Evolutionary conservation across 1,139 yeast genomes (phyloP), one percentile per base, ranked within the genome.

Genomic region (Blastobotrys capitulatus): DNA sequence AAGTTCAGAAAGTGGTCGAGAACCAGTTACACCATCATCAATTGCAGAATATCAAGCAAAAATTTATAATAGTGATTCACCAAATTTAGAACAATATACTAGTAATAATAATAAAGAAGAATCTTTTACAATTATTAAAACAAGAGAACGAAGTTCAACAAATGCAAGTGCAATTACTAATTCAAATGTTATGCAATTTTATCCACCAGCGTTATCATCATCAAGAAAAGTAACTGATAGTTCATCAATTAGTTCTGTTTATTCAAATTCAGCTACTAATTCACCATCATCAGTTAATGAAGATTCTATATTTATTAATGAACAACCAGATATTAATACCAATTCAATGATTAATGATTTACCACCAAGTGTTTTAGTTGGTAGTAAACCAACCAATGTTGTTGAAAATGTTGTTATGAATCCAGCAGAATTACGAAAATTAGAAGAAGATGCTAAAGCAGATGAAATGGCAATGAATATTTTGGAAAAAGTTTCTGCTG

Each of bases 381-480:
- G 25, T 25, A 18, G 16, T 8, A 13, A 22, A 32, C 29, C 45
- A 34, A 35, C n/a, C n/a, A 13, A 22, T 10, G 10, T n/a, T 16
- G 22, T 12, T 8, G 12, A n/a, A 5, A 31, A 16, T 15, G 18
- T 13, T 6, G 10, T 10, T 19, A 2, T 46, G 44, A 29, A 20
- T 2, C 40, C 44, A 6, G 41, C 31, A 6, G 48, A 34, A 29
- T 8, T 46, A 36, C 22, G 32, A 19, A 46, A 46, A 32, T 25
- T 41, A 20, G 46, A 49, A 44, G 44, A 51, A 38, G 66, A 63
- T 31, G 63, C 58, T 26, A 52, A 49, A 29, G 70, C 69, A 20
- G 71, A 67, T 50, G 64, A 61, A 46, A 64, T 67, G 62, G 71
- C 71, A 20, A 61, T 62, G 60, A 53, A 58, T 37, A 67, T 67